Percentiles rank a stretch among this genome's conserved stretches.
Conservation (phyloP, 192 early-diverging fungal genomes). For the Piromyces finnis region DNA sequence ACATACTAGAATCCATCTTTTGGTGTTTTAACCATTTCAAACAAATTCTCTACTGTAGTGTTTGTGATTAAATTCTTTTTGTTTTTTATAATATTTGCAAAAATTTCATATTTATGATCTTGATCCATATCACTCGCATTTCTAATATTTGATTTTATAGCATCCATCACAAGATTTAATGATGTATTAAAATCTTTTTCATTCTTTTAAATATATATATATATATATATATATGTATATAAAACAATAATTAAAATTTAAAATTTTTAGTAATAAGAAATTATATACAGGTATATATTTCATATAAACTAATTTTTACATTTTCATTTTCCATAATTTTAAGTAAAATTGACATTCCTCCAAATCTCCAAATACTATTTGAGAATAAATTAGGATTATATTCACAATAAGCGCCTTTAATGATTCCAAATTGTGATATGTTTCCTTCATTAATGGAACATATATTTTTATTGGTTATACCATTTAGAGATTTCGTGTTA, state of each 20-base stretch:
- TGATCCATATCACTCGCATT: not conserved
- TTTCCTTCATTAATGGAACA: not conserved
- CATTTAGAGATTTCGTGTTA: not conserved
- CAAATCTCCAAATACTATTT: not conserved
- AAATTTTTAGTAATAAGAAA: too few relatives aligned
- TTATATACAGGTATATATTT: too few relatives aligned
- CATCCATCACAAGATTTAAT: not conserved
- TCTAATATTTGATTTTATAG: not conserved
- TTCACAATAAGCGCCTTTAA: not conserved
- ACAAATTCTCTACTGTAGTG: not conserved
- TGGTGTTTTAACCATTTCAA: not conserved
- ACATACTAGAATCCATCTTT: not conserved
- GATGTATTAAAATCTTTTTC: not conserved
- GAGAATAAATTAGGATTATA: not conserved
- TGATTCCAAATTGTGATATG: not conserved
- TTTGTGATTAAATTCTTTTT: not conserved
- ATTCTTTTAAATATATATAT: not conserved
- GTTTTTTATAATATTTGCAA: not conserved
- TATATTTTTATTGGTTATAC: not conserved
- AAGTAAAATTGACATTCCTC: not conserved
- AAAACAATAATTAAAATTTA: too few relatives aligned
- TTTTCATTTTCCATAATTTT: not conserved
- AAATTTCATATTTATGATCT: not conserved
- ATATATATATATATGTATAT: too few relatives aligned
- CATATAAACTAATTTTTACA: not conserved